These are phyloP conservation scores for Suillus decipiens DNA, from an alignment of 768 basidiomycete genomes.

Conservation along the genomic window DNA sequence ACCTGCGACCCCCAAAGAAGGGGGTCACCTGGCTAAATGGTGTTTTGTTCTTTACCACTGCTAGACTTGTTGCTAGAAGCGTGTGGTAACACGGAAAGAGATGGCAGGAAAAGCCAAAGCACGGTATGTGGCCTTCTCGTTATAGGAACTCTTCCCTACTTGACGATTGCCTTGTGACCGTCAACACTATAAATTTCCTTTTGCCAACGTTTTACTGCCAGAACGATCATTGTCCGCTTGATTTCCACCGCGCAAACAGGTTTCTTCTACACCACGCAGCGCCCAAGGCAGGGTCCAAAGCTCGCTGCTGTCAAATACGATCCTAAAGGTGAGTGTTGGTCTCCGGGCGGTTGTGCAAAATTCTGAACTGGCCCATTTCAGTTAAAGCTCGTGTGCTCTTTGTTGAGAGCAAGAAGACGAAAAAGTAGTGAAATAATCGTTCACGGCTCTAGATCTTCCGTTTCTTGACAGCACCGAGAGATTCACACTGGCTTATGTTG, in stretches of 20 bases:
- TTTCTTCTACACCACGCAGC: slow-evolving; percentile 85
- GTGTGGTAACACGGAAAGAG: slow-evolving; percentile 7
- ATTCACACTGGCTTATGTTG: neutral
- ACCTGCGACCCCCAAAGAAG: neutral
- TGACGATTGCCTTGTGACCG: neutral
- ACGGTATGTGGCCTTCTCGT: slow-evolving; percentile 35
- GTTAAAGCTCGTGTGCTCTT: slow-evolving; percentile 76
- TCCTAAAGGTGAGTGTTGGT: slow-evolving; percentile 62
- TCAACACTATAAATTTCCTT: neutral
- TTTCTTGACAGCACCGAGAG: neutral
- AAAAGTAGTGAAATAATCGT: slow-evolving; percentile 41
- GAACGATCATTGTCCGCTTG: slow-evolving; percentile 83
- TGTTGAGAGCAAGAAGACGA: slow-evolving; percentile 76
- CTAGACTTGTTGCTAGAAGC: neutral
- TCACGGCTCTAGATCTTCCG: no score
- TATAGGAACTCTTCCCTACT: neutral
- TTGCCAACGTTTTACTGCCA: slow-evolving; percentile 30
- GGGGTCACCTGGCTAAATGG: neutral
- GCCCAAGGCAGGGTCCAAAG: slow-evolving; percentile 73
- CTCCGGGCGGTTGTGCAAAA: neutral
- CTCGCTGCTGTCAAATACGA: slow-evolving; percentile 93
- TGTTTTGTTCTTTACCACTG: neutral
- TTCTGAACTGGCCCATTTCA: slow-evolving; percentile 28
- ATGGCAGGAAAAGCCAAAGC: slow-evolving; percentile 68
- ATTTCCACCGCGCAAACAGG: slow-evolving; percentile 92